phyloP scores from a whole-genome alignment of 495 filamentous ascomycete genomes.

The Staphylotrichum longicolle region DNA sequence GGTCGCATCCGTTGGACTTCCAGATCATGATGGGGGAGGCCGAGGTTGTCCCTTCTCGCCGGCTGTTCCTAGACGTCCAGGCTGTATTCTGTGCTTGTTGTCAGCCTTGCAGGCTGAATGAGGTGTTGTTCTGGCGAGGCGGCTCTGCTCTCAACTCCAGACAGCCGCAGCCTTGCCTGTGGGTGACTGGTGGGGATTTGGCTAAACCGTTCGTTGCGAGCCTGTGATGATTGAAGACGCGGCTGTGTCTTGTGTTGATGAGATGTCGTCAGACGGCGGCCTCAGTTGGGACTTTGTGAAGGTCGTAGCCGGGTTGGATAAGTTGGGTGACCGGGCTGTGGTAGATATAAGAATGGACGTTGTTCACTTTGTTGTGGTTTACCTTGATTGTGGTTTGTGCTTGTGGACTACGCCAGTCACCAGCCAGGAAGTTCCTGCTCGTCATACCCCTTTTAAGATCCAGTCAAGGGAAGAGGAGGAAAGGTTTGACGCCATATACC shows the following conservation, averaged over 20 bases:
- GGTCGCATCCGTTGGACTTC: neutral
- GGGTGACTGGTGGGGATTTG: conserved; percentile 10
- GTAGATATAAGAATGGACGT: conserved; percentile 8
- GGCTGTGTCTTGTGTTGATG: conserved; percentile 23
- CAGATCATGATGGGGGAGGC: no score
- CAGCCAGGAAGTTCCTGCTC: no score
- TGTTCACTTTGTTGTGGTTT: neutral
- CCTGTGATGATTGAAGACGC: conserved; percentile 5
- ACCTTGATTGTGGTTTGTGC: no score
- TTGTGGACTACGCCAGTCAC: no score
- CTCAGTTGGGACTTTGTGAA: neutral
- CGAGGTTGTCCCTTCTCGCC: no score
- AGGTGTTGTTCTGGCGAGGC: neutral
- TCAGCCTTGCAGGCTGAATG: conserved; percentile 19
- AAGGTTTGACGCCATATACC: no score
- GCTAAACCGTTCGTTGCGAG: conserved; percentile 15
- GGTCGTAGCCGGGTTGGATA: neutral
- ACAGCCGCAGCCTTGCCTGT: conserved; percentile 7
- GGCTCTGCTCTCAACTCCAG: conserved; percentile 6
- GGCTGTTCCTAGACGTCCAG: neutral
- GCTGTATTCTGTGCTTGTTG: neutral
- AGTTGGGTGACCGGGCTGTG: neutral
- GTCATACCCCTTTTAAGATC: no score
- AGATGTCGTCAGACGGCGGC: neutral
- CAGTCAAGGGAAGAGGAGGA: no score